Base-by-base conservation (phyloP, 768 basidiomycete genomes). In the Terana coerulea region DNA sequence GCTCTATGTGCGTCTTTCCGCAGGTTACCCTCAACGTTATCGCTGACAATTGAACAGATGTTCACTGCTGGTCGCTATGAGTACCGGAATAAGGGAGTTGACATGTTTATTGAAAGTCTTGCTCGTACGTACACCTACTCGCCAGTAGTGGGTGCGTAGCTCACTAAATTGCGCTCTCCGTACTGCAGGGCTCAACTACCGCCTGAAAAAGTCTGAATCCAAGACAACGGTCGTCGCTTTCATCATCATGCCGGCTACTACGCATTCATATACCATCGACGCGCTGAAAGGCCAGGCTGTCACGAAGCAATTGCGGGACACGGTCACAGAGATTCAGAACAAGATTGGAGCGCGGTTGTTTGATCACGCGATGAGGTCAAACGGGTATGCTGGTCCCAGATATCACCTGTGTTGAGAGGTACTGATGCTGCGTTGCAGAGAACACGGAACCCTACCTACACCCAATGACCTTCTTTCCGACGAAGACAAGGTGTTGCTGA, bases 61-160 rank as follows among this genome's bases (percentile, higher is more conserved):
- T 99, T 99, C 72, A 98, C 93, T 14, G 97, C 97, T n/a, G 97
- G 97, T 35, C 83, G 97, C 37, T 99, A 99, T 69, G 97, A 99
- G 69, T 99, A 97, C 69, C 80, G 97, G 35, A 99, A 99, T 76
- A 99, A 99, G 75, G 97, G 97, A 50, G 94, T 98, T 26, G 97
- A 99, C 66, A 97, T 99, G 95, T 99, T 98, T 67, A 95, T 99
- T 59, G 97, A 99, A 71, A 79, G 88, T 15, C 82, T 99, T 51
- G 97, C 95, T 25, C 91, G 95, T 83, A 58, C 40, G 79, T 69
- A 39, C 19, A 17, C 19, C 26, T 49, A n/a, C 65, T 40, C 30
- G 24, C n/a, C 24, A 21, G 30, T 36, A n/a, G n/a, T n/a, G n/a
- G n/a, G n/a, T n/a, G n/a, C n/a, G n/a, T 21, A 36, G 43, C 31